phyloP scores from a whole-genome alignment of 1,139 yeast species.

The Spencermartinsiella ligniputridi region DNA sequence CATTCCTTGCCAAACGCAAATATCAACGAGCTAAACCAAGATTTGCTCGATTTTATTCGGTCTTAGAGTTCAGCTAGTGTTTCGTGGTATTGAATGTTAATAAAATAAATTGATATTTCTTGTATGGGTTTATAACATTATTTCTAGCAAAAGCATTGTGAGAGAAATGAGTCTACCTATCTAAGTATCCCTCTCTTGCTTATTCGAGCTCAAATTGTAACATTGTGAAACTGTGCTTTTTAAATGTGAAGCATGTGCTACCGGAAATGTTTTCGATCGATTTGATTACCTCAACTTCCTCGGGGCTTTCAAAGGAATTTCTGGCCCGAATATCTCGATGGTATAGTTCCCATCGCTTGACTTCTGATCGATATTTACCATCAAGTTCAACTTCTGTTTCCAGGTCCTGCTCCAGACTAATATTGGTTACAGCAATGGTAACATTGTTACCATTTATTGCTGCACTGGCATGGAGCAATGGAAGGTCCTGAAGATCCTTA shows the following conservation, averaged over 20 bases:
- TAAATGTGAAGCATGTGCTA: not conserved
- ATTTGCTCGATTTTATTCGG: slow-evolving; percentile 12
- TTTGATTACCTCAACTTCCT: slow-evolving; percentile 1
- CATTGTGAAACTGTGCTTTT: slow-evolving; percentile 1
- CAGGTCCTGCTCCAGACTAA: slow-evolving; percentile 27
- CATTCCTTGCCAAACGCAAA: slow-evolving; percentile 15
- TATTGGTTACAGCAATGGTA: slow-evolving; percentile 32
- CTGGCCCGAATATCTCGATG: slow-evolving; percentile 30
- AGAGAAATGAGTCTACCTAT: too few relatives aligned
- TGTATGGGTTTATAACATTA: too few relatives aligned
- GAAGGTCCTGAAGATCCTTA: slow-evolving; percentile 20
- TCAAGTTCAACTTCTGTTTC: slow-evolving; percentile 23
- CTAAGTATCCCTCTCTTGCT: too few relatives aligned
- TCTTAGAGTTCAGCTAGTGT: not conserved
- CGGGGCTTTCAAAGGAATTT: slow-evolving; percentile 24
- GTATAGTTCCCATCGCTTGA: slow-evolving; percentile 27
- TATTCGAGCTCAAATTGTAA: not conserved
- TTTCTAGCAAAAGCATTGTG: too few relatives aligned
- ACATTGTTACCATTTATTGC: slow-evolving; percentile 21
- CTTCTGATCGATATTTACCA: slow-evolving; percentile 12
- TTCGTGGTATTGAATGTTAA: too few relatives aligned
- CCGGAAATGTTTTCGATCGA: not conserved
- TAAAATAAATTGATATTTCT: too few relatives aligned
- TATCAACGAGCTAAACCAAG: slow-evolving; percentile 11
- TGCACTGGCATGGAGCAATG: slow-evolving; percentile 29